Evolutionary conservation across 2,329 filamentous ascomycete genomes (phyloP), one percentile per base, ranked within the genome.

Genomic region (Ophiostoma tasmaniense): DNA sequence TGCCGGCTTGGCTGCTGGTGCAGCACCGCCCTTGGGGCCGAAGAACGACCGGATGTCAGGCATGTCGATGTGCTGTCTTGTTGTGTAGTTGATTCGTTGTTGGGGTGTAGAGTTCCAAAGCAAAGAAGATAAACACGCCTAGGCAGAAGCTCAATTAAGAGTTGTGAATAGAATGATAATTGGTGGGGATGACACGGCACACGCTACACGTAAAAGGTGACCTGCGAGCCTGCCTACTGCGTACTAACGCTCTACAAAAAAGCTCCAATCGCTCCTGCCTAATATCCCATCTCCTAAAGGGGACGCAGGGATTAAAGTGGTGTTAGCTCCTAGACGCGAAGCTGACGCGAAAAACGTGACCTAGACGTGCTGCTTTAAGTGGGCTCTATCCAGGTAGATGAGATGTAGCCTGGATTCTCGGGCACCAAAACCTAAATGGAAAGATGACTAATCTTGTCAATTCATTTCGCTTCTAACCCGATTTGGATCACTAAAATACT

Each of bases 31-130:
- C 75, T 89, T 89, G 70, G 87, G 87, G 68, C 89, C 88, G 80
- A 92, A 92, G 78, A 92, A 92, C 76, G 80, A 89, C 74, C 90
- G 83, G 73, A 92, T 92, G 79, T 92, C 90, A 67, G 84, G 84
- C 89, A 91, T 91, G 64, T 42, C 8, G 28, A 17, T 64, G 61
- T 66, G 66, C 28, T 50, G 39, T 42, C 25, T 20, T 64, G 28
- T 35, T 33, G 30, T 64, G 61, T 37, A 14, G 50, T 22, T 22
- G n/a, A 13, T 25, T 13, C n/a, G 50, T 55, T 25, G 50, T 22
- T 25, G 50, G 8, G 14, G 22, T 55, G 50, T 55, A 3, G 22
- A 25, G 10, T 13, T 14, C 2, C 50, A 25, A 11, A 55, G 22
- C 50, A 55, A 28, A 55, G 3, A 6, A 13, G 13, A 45, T 28